Evolutionary conservation across 2,329 filamentous ascomycete species (phyloP).

Genomic region (Nemania sp.): DNA sequence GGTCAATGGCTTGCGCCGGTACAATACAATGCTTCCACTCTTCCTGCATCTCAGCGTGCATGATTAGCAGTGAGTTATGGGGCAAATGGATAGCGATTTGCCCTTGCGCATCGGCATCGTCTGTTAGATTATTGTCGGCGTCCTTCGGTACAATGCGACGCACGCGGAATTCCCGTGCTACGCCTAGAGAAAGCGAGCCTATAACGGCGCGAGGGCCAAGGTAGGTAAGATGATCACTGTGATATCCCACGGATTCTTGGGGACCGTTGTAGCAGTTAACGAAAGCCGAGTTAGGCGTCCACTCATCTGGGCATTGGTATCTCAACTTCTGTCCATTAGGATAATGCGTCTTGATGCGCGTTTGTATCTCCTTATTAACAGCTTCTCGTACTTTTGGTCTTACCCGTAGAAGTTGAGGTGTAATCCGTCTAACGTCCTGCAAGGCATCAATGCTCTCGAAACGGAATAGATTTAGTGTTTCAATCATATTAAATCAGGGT

Average conservation of each 20-base stretch:
- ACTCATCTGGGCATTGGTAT: conserved; percentile 72
- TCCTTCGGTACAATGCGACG: conserved; percentile 71
- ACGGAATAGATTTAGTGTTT: conserved; percentile 9
- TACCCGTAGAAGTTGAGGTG: conserved; percentile 72
- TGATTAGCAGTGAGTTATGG: conserved; percentile 89
- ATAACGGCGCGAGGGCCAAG: conserved; percentile 66
- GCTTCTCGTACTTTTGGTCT: conserved; percentile 70
- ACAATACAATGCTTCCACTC: conserved; percentile 91
- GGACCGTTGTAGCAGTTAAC: conserved; percentile 92
- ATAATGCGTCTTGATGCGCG: conserved; percentile 70
- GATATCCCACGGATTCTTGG: conserved; percentile 83
- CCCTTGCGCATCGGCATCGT: conserved; percentile 66
- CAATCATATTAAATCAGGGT: neutral
- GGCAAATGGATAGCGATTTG: conserved; percentile 93
- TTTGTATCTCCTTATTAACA: conserved; percentile 77
- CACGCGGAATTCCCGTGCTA: conserved; percentile 90
- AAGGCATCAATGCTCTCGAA: too few species aligned
- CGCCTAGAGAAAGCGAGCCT: conserved; percentile 86
- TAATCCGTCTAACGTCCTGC: conserved; percentile 76
- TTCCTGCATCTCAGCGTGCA: conserved; percentile 98
- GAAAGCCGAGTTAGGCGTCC: conserved; percentile 87
- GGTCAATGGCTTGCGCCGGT: conserved; percentile 74
- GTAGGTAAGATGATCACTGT: conserved; percentile 86
- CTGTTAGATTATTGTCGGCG: conserved; percentile 43
- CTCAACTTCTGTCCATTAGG: conserved; percentile 72